Percentiles rank a stretch among this genome's conserved stretches.
phyloP scores from a whole-genome alignment of 108 stramenopile species.

The Mediolabrus comicus region DNA sequence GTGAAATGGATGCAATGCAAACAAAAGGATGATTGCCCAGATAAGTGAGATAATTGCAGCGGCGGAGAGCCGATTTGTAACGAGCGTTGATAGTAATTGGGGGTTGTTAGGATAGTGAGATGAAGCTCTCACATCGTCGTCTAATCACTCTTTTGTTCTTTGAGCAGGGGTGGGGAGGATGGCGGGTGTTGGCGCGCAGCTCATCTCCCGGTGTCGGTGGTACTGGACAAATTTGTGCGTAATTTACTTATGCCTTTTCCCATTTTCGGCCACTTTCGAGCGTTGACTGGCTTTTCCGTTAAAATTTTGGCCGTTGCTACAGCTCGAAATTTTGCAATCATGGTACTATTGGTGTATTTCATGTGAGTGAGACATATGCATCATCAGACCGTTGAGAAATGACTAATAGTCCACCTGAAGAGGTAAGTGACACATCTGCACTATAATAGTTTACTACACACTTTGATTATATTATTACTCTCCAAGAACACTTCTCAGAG shows the following conservation, averaged over 20 bases:
- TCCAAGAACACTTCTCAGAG: constrained; percentile 43
- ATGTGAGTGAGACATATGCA: too few relatives aligned
- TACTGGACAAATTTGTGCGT: not conserved
- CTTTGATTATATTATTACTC: not conserved
- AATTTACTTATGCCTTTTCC: constrained; percentile 1
- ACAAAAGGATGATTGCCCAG: too few relatives aligned
- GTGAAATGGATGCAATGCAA: too few relatives aligned
- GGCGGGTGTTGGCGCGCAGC: not conserved
- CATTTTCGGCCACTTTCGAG: not conserved
- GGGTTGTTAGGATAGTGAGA: too few relatives aligned
- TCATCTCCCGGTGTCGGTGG: not conserved
- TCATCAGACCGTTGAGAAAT: too few relatives aligned
- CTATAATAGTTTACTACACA: not conserved
- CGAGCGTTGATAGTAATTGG: too few relatives aligned
- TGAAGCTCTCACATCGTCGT: not conserved
- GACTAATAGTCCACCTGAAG: too few relatives aligned
- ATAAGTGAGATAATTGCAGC: too few relatives aligned
- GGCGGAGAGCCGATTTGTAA: too few relatives aligned
- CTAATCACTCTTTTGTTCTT: not conserved
- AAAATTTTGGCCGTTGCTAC: not conserved
- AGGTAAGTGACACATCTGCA: too few relatives aligned
- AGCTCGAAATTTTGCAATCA: not conserved
- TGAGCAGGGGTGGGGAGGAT: not conserved
- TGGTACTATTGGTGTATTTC: too few relatives aligned
- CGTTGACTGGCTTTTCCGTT: not conserved